Evolutionary conservation across 106 monocot species (phyloP).

Genomic region (Acanthochlamys bracteata): DNA sequence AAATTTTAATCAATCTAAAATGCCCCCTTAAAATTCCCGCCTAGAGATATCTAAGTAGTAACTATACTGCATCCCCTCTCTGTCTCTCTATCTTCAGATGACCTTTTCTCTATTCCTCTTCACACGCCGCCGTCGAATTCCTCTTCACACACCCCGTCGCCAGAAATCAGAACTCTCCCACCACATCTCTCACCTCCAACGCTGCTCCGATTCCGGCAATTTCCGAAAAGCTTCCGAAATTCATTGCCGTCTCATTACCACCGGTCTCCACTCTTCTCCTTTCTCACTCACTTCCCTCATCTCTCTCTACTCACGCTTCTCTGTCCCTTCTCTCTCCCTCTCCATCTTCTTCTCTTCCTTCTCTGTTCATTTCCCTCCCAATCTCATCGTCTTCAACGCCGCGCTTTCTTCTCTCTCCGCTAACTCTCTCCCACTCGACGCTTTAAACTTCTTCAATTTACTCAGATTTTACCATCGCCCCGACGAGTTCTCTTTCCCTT

Average conservation of each 20-base stretch:
- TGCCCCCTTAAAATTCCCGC: not conserved
- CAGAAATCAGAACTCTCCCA: not conserved
- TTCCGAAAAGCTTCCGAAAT: conserved; percentile 15
- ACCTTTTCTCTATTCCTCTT: not conserved
- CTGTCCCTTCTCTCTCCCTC: too few relatives aligned
- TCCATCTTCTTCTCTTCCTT: conserved; percentile 26
- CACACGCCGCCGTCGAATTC: not conserved
- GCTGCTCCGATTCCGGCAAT: conserved; percentile 14
- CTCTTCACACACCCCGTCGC: not conserved
- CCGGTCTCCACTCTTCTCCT: conserved; percentile 37
- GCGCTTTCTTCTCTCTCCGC: conserved; percentile 36
- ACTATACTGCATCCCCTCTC: too few relatives aligned
- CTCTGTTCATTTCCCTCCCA: conserved; percentile 21
- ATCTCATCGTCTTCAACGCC: conserved; percentile 49
- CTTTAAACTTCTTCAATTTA: conserved; percentile 25
- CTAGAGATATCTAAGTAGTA: too few relatives aligned
- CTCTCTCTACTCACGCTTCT: conserved; percentile 67
- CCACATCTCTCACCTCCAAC: conserved; percentile 29
- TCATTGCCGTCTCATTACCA: conserved; percentile 29
- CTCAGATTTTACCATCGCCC: conserved; percentile 12
- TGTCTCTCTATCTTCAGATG: not conserved
- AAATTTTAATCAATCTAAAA: too few relatives aligned
- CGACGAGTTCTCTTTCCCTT: conserved; percentile 70
- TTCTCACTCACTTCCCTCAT: conserved; percentile 47
- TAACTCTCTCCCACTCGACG: conserved; percentile 26